Percentiles rank a stretch among this genome's conserved stretches.
phyloP scores from a whole-genome alignment of 352 stramenopile genomes.

The Pythium periplocum region DNA sequence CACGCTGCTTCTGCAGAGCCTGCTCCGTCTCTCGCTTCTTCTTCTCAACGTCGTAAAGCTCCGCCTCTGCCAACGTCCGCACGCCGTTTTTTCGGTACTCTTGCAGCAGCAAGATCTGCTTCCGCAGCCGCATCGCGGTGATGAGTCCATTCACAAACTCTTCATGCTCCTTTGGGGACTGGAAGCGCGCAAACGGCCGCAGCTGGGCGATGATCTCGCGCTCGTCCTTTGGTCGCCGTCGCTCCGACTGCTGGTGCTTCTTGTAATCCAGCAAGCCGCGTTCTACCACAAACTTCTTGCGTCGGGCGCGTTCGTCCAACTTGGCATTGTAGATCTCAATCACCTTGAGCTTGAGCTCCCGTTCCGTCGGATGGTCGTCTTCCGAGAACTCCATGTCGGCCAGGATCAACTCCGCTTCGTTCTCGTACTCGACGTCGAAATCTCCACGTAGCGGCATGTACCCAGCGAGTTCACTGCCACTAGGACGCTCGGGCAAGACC shows the following conservation, averaged over 20 bases:
- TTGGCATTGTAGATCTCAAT: slow-evolving; percentile 97
- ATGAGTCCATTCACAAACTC: slow-evolving; percentile 91
- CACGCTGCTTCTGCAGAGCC: slow-evolving; percentile 81
- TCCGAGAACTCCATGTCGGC: slow-evolving; percentile 95
- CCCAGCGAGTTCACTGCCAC: slow-evolving; percentile 68
- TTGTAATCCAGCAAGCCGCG: slow-evolving; percentile 92
- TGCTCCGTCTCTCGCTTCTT: slow-evolving; percentile 91
- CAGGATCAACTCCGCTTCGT: slow-evolving; percentile 95
- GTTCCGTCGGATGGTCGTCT: slow-evolving; percentile 85
- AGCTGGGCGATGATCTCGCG: slow-evolving; percentile 93
- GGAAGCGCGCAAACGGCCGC: slow-evolving; percentile 94
- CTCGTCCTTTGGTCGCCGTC: slow-evolving; percentile 91
- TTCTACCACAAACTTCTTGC: slow-evolving; percentile 91
- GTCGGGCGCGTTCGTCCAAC: slow-evolving; percentile 89
- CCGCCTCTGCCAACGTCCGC: slow-evolving; percentile 89
- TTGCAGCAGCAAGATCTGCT: slow-evolving; percentile 95
- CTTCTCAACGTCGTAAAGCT: slow-evolving; percentile 94
- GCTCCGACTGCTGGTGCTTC: slow-evolving; percentile 89
- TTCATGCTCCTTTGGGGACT: slow-evolving; percentile 91
- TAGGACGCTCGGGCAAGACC: slow-evolving; percentile 25
- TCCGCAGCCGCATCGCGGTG: slow-evolving; percentile 87
- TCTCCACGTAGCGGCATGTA: slow-evolving; percentile 97
- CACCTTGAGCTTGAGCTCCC: slow-evolving; percentile 94
- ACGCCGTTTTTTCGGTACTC: slow-evolving; percentile 95
- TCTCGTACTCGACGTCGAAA: slow-evolving; percentile 98